Evolutionary conservation across 495 filamentous ascomycete species (phyloP).

Genomic region (Parachaetomium inaequale): DNA sequence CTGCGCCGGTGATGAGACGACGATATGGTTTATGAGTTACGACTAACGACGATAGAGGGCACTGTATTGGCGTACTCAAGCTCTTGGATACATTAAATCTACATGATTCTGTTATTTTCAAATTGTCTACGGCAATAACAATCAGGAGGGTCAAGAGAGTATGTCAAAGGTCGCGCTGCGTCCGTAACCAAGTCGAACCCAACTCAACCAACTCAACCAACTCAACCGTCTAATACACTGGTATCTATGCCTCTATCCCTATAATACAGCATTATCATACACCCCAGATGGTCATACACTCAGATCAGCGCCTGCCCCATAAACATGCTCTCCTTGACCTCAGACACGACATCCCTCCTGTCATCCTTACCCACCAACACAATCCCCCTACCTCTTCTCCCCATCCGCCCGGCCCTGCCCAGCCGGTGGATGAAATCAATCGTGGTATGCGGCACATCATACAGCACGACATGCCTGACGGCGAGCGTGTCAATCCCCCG

Average conservation of each 20-base stretch:
- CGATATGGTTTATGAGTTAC: not conserved
- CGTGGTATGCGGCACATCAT: slow-evolving; percentile 91
- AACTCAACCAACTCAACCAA: no score
- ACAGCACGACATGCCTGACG: slow-evolving; percentile 84
- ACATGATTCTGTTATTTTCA: no score
- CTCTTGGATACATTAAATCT: not conserved
- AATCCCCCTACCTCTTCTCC: slow-evolving; percentile 79
- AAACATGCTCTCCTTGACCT: slow-evolving; percentile 94
- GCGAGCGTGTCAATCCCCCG: slow-evolving; percentile 93
- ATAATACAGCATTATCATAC: not conserved
- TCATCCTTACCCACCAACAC: slow-evolving; percentile 88
- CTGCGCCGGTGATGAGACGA: not conserved
- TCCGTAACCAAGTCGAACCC: no score
- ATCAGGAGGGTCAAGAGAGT: no score
- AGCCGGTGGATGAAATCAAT: slow-evolving; percentile 97
- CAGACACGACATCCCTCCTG: slow-evolving; percentile 81
- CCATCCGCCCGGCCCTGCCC: slow-evolving; percentile 89
- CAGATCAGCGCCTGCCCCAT: slow-evolving; percentile 83
- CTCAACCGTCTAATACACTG: not conserved
- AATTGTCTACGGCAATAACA: no score
- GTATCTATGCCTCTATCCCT: not conserved
- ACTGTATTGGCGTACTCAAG: not conserved
- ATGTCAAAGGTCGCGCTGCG: not conserved
- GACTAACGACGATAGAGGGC: slow-evolving; percentile 2
- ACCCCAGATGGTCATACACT: slow-evolving; percentile 7